These are phyloP conservation scores for Fusarium sp. DNA, from an alignment of 2,329 filamentous ascomycete genomes.

Conservation along the genomic window DNA sequence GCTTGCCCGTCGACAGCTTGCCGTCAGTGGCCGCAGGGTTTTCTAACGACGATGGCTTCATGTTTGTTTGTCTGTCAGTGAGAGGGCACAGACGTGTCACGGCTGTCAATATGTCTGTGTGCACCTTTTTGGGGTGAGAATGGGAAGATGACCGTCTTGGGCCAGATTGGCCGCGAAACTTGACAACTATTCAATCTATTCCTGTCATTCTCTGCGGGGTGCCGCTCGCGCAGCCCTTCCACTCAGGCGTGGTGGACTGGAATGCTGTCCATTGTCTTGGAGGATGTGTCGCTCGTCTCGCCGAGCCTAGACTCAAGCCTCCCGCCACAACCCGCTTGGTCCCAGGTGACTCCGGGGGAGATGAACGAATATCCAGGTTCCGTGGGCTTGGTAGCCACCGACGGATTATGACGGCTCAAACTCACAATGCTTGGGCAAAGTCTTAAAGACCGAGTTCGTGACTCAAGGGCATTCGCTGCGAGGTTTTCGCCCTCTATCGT, in stretches of 20 bases:
- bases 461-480: slow-evolving; percentile 12
- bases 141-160: neutral
- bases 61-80: slow-evolving; percentile 4
- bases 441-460: slow-evolving; percentile 34
- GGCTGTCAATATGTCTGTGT: neutral
- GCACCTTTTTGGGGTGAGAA: neutral
- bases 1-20: neutral
- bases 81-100: slow-evolving; percentile 2
- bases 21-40: slow-evolving; percentile 32
- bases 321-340: slow-evolving; percentile 42
- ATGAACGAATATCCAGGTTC: slow-evolving; percentile 21
- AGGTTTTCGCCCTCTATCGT: slow-evolving; percentile 12
- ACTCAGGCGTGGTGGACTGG: slow-evolving; percentile 29
- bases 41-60: slow-evolving; percentile 26
- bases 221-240: slow-evolving; percentile 17
- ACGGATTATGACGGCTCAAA: slow-evolving; percentile 38
- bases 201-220: slow-evolving; percentile 5
- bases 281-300: slow-evolving; percentile 28
- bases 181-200: neutral
- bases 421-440: slow-evolving; percentile 25
- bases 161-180: neutral
- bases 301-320: slow-evolving; percentile 46
- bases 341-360: slow-evolving; percentile 33
- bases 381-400: slow-evolving; percentile 33
- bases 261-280: slow-evolving; percentile 36